A percentile compares a stretch with the other conserved stretches of the same genome.
phyloP scores from a whole-genome alignment of 2,329 filamentous ascomycete species.

The Esteya vermicola region DNA sequence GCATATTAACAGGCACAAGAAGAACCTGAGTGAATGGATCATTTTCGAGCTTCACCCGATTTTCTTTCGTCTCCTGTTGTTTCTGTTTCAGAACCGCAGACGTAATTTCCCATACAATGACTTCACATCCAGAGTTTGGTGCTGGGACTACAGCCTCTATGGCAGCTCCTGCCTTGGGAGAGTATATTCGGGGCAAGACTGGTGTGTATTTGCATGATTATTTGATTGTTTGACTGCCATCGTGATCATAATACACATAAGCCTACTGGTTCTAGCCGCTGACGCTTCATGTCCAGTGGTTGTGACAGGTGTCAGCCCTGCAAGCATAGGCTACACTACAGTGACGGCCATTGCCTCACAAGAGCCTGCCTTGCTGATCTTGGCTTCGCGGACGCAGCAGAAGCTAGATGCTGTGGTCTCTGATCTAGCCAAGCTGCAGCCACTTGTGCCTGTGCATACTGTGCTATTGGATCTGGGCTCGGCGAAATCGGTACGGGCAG shows the following conservation, averaged over 20 bases:
- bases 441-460: slow-evolving; percentile 13
- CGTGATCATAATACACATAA: too few species aligned
- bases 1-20: too few species aligned
- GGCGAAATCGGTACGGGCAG: slow-evolving; percentile 18
- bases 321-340: slow-evolving; percentile 25
- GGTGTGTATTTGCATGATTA: too few species aligned
- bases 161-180: slow-evolving; percentile 7
- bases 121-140: slow-evolving; percentile 8
- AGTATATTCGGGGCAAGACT: slow-evolving; percentile 7
- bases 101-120: slow-evolving; percentile 7
- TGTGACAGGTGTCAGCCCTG: slow-evolving; percentile 25
- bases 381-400: slow-evolving; percentile 27
- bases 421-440: slow-evolving; percentile 16
- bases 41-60: too few species aligned
- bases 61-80: too few species aligned
- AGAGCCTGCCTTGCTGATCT: slow-evolving; percentile 23
- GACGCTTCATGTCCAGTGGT: slow-evolving; percentile 5
- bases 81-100: too few species aligned
- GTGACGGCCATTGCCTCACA: slow-evolving; percentile 29
- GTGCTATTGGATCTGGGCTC: slow-evolving; percentile 20
- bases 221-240: too few species aligned
- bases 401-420: slow-evolving; percentile 26
- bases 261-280: not conserved
- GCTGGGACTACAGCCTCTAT: slow-evolving; percentile 10
- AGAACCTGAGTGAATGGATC: too few species aligned